These are phyloP conservation scores for Penicillium herquei DNA, from an alignment of 495 filamentous ascomycete species.

Conservation along the genomic window DNA sequence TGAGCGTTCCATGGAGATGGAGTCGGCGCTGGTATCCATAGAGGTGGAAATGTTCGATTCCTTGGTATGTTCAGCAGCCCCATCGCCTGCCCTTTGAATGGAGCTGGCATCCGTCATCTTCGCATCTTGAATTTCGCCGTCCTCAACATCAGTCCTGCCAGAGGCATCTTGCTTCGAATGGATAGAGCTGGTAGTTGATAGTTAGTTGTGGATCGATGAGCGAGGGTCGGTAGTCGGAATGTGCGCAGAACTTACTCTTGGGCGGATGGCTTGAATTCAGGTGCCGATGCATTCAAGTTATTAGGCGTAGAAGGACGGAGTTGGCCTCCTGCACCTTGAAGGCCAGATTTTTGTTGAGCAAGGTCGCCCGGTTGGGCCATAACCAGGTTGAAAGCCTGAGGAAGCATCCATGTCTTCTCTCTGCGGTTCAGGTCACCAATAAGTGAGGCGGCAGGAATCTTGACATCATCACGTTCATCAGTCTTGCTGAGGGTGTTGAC, in stretches of 20 bases:
- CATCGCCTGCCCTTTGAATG: slow-evolving; percentile 12
- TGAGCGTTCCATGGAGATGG: slow-evolving; percentile 14
- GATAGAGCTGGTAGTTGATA: slow-evolving; percentile 23
- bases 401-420: slow-evolving; percentile 79
- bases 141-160: slow-evolving; percentile 62
- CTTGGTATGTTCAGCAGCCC: slow-evolving; percentile 3
- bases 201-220: slow-evolving; percentile 12
- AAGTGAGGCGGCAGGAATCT: slow-evolving; percentile 82
- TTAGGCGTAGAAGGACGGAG: slow-evolving; percentile 35
- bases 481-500: slow-evolving; percentile 65
- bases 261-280: slow-evolving; percentile 45
- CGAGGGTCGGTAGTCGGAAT: neutral
- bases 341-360: slow-evolving; percentile 26
- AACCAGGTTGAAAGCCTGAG: slow-evolving; percentile 65
- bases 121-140: slow-evolving; percentile 75
- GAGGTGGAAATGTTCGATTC: slow-evolving; percentile 10
- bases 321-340: slow-evolving; percentile 28
- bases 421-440: slow-evolving; percentile 77
- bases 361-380: slow-evolving; percentile 22
- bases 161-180: slow-evolving; percentile 26
- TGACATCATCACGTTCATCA: slow-evolving; percentile 81
- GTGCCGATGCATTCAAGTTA: slow-evolving; percentile 45
- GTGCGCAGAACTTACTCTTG: slow-evolving; percentile 41
- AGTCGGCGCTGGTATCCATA: slow-evolving; percentile 16
- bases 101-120: slow-evolving; percentile 44